These are phyloP conservation scores for Calophaca sinica DNA, from an alignment of 306 rosid species.

Conservation along the genomic window DNA sequence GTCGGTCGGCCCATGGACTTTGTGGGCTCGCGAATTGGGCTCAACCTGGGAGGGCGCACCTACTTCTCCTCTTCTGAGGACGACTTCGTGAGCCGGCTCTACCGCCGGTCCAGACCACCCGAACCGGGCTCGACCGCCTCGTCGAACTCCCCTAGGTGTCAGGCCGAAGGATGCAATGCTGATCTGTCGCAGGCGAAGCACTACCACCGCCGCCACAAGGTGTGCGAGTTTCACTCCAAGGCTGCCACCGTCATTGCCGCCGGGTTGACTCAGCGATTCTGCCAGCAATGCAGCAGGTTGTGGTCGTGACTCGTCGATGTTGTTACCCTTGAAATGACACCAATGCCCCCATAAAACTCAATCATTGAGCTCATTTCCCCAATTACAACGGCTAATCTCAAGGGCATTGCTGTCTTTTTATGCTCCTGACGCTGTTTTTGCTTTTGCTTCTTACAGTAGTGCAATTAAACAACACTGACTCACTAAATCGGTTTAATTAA, in stretches of 20 bases:
- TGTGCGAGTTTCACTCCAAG: conserved; percentile 96
- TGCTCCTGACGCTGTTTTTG: conserved; percentile 1
- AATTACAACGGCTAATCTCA: conserved; percentile 16
- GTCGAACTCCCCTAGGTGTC: conserved; percentile 74
- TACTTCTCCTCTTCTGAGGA: conserved; percentile 83
- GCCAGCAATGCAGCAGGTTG: conserved; percentile 99
- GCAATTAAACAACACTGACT: conserved; percentile 19
- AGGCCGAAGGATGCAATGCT: conserved; percentile 96
- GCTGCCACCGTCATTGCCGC: conserved; percentile 91
- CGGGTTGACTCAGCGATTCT: conserved; percentile 98
- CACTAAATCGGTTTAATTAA: neutral
- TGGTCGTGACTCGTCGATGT: neutral
- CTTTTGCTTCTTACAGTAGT: neutral
- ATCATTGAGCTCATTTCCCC: conserved; percentile 46
- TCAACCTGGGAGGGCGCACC: conserved; percentile 89
- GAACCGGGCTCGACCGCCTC: conserved; percentile 55
- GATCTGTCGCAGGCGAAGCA: conserved; percentile 93
- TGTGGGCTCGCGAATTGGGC: conserved; percentile 79
- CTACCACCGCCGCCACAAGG: conserved; percentile 98
- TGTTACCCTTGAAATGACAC: conserved; percentile 4
- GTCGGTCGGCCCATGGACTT: conserved; percentile 61
- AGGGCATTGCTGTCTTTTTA: conserved; percentile 60
- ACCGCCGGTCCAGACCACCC: conserved; percentile 68
- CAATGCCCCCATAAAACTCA: conserved; percentile 41
- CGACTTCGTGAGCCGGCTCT: conserved; percentile 82